Evolutionary conservation across 345 rosid species (phyloP), one percentile per base, ranked within the genome.

Genomic region (Brassica carinata): DNA sequence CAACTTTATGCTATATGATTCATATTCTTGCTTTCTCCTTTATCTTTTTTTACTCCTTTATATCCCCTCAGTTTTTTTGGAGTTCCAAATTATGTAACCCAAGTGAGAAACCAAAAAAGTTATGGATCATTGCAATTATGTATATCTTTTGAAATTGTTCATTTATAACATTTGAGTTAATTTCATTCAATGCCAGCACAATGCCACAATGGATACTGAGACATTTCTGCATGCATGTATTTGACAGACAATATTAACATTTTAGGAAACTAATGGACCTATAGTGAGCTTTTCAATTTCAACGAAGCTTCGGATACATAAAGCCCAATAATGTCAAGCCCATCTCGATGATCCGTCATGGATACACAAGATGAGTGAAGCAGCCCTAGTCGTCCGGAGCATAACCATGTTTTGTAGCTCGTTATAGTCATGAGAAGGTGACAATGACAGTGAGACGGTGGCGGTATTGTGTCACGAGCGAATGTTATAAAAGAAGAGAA

Each of bases 61-160:
- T 55, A 70, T 71, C 23, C 40, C 31, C 65, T 43, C 55, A 17
- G n/a, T 67, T 61, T 45, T 15, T 61, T 58, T 67, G 74, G 76
- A 79, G 40, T 59, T 67, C 73, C 77, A 79, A 65, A 27, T 13
- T 23, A 55, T 63, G 10, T n/a, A 40, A 34, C 15, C 55, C 29
- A 43, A 34, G 27, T n/a, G 15, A 36, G 19, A 7, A 45, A 57
- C 23, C 62, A 15, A 26, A 65, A 19, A 5, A 64, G 1, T 15
- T 18, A 51, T 15, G 14, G 17, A 27, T 63, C n/a, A 9, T 73
- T 64, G 31, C 62, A 63, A 64, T 2, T 14, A 48, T 48, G 3
- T 63, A 19, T 23, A 23, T 61, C 36, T 8, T 26, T 27, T 29
- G 3, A 27, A 15, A 5, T 45, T 29, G 17, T 40, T 7, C 15